Base-by-base conservation (phyloP, 2,329 filamentous ascomycete species). In the Neonectria neomacrospora region DNA sequence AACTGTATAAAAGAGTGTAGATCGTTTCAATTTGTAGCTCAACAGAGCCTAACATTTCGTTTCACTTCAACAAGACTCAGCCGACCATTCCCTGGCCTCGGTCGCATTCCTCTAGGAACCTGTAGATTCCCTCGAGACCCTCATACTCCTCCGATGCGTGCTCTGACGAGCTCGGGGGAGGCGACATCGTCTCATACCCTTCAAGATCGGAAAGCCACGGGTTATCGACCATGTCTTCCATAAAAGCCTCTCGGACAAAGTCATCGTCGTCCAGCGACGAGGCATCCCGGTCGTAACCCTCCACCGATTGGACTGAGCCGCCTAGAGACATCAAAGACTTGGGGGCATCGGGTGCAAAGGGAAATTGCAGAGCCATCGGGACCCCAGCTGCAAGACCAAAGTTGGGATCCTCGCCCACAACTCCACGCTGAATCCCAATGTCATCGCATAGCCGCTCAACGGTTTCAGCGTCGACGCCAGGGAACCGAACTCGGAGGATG, bases 401-500 rank as follows among this genome's bases (percentile, higher is more conserved):
- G 18, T 90, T 89, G 32, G 78, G 66, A 67, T 98, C 96, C 80
- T 98, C 91, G 12, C 86, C 82, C 4, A 98, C 86, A 4, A 92
- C 81, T 2, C 96, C 96, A 56, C 93, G 86, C 66, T 90, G 88
- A 8, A 99, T 85, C n/a, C 91, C 92, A 11, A 97, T 85, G 75
- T 99, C 96, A 50, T 93, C 88, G 76, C 94, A 97, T 1, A 99
- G 85, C 3, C 85, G 83, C 74, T 97, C 93, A 0, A 97, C 91
- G 0, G 92, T 92, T 16, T 90, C 87, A 1, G 89, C 89, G 73
- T 98, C 95, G 65, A 96, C 94, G 3, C 96, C 96, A 0, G 94
- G 94, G 74, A 99, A 98, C 30, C 94, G 90, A 2, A 98, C 89
- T 34, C 94, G 89, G 4, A 97, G 80, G 0, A 87, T 86, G 2